Conservation (phyloP, 768 basidiomycete genomes). For the Pulveroboletus sp. region DNA sequence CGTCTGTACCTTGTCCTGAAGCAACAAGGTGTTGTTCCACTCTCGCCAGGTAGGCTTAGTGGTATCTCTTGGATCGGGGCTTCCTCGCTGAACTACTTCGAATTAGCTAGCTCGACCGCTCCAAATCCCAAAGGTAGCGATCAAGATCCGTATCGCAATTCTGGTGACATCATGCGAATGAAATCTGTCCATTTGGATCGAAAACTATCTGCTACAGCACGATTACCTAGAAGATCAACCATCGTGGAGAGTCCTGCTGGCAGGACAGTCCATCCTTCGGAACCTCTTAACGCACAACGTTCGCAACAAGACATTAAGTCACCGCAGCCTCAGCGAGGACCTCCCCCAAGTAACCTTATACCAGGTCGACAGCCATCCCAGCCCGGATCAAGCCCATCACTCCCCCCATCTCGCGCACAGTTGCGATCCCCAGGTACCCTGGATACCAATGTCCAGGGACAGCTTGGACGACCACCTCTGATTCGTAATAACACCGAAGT, state of each 20-base stretch:
- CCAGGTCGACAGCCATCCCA: constrained; percentile 34
- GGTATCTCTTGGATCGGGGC: constrained; percentile 2
- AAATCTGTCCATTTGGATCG: constrained; percentile 93
- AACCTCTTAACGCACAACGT: constrained; percentile 46
- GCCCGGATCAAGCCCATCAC: constrained; percentile 27
- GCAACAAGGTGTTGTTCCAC: constrained; percentile 86
- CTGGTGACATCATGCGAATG: constrained; percentile 89
- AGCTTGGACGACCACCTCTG: constrained; percentile 58
- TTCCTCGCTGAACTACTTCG: constrained; percentile 7
- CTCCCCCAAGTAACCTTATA: constrained; percentile 32
- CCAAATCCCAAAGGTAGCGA: constrained; percentile 37
- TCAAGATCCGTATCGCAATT: constrained; percentile 80
- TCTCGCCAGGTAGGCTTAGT: constrained; percentile 57
- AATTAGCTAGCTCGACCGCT: constrained; percentile 27
- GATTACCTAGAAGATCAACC: constrained; percentile 88
- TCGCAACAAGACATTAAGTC: constrained; percentile 37
- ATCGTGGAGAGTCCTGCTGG: constrained; percentile 94
- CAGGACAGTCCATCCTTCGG: constrained; percentile 72
- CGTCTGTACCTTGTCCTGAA: constrained; percentile 83
- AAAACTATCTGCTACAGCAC: constrained; percentile 90
- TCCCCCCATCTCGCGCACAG: constrained; percentile 34
- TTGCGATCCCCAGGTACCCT: constrained; percentile 37
- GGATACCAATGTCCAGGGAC: constrained; percentile 38
- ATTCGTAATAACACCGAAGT: constrained; percentile 81
- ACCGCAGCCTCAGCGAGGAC: constrained; percentile 39